Evolutionary conservation across 495 filamentous ascomycete species (phyloP).

Genomic region (Penicillium coffeae): DNA sequence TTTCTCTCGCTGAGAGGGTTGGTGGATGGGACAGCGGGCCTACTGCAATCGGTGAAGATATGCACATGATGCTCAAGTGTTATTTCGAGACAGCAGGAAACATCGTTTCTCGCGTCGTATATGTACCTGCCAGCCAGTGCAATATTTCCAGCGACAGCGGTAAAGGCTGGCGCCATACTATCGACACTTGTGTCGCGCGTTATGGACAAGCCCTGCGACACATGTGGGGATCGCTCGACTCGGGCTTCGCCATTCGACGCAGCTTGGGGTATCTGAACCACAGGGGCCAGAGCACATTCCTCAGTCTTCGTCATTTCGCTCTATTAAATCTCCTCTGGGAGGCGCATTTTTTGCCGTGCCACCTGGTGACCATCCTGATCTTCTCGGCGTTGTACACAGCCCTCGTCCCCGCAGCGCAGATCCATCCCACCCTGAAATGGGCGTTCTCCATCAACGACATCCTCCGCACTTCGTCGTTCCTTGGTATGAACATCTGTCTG

Average conservation of each 20-base stretch:
- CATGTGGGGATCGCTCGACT: constrained; percentile 71
- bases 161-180: constrained; percentile 41
- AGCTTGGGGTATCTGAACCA: constrained; percentile 23
- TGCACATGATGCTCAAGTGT: constrained; percentile 74
- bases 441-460: constrained; percentile 53
- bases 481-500: constrained; percentile 57
- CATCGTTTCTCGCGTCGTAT: constrained; percentile 46
- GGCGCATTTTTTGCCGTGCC: constrained; percentile 64
- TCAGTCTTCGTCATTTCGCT: constrained; percentile 29
- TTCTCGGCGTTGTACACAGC: constrained; percentile 54
- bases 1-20: constrained; percentile 58
- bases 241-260: constrained; percentile 50
- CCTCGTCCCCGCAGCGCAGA: constrained; percentile 38
- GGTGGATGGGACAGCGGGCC: constrained; percentile 64
- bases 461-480: constrained; percentile 54
- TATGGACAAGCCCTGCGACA: constrained; percentile 65
- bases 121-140: constrained; percentile 63
- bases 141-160: constrained; percentile 56
- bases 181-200: constrained; percentile 52
- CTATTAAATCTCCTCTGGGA: constrained; percentile 62
- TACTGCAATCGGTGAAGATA: constrained; percentile 66
- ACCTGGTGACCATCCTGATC: constrained; percentile 57
- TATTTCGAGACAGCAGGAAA: constrained; percentile 66
- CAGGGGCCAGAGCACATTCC: constrained; percentile 21
- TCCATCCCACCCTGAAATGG: constrained; percentile 49